Base-by-base conservation (phyloP, 176 grass and related monocot species). In the Bolboschoenus planiculmis region DNA sequence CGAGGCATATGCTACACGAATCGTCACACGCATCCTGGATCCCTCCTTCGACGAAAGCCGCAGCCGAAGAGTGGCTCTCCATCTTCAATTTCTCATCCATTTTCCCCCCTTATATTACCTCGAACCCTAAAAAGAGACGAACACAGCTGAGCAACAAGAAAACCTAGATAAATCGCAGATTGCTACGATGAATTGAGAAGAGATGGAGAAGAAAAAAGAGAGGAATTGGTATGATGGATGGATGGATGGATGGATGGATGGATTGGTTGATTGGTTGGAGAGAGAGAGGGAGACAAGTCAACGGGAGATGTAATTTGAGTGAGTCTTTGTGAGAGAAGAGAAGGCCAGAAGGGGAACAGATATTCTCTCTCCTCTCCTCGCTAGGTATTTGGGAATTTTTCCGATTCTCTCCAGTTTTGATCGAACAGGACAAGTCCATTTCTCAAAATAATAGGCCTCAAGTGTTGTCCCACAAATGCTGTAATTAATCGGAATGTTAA, bases 11-110 rank as follows among this genome's bases (percentile, higher is more conserved):
- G 83, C 96, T 99, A 81, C 96, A 99, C 51, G 96, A 59, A 71
- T 98, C 96, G 35, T 98, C 96, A 85, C 92, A 99, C 63, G 92
- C 87, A 80, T 95, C 91, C 87, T 95, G 96, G 78, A 99, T 89
- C 21, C 96, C 92, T 37, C 96, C 96, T 87, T 99, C 90, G 39
- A 99, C 92, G 65, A 99, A 99, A 37, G 92, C 96, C 27, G 83
- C 96, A 34, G 89, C 89, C 20, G 96, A 99, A 5, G 96, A 86
- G 56, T 90, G 88, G 76, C 47, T 94, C 86, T 94, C 90, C 91
- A 90, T 94, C 88, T 87, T 90, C 2, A 84, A 86, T 86, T 91
- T 93, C 78, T 97, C 89, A 24, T 96, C 88, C 93, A 88, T 93
- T 80, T 64, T 66, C 35, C 66, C 18, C 80, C 63, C 20, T 42